phyloP scores from a whole-genome alignment of 441 rosid species.

The Biscutella laevigata region DNA sequence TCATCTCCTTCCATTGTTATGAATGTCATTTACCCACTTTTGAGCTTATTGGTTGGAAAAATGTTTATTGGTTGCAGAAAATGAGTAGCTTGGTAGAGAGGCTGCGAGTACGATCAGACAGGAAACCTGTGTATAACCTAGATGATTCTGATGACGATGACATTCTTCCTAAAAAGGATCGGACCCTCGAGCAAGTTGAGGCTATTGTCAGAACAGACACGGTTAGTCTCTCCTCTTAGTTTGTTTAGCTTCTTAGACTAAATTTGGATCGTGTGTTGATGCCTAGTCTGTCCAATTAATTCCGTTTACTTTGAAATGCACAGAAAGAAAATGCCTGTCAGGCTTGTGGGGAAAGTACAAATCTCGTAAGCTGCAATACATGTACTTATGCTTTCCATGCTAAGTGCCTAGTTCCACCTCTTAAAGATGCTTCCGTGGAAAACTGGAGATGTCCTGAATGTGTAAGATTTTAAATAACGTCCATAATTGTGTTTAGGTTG shows the following conservation, averaged over 20 bases:
- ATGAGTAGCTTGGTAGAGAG: constrained; percentile 99
- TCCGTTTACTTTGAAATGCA: constrained; percentile 4
- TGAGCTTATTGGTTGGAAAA: background rate
- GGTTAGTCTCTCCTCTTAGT: constrained; percentile 52
- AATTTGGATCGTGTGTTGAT: too few relatives aligned
- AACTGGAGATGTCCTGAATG: constrained; percentile 99
- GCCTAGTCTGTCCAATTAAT: constrained; percentile 2
- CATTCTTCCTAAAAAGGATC: constrained; percentile 42
- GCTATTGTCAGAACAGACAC: constrained; percentile 67
- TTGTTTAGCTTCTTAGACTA: background rate
- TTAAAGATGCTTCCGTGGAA: constrained; percentile 57
- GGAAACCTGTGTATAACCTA: constrained; percentile 74
- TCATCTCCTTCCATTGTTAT: background rate
- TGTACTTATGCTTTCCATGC: constrained; percentile 81
- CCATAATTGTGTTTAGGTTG: background rate
- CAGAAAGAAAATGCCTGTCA: constrained; percentile 90
- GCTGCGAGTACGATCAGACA: constrained; percentile 78
- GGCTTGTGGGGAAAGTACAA: constrained; percentile 76
- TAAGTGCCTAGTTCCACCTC: constrained; percentile 79
- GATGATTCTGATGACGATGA: constrained; percentile 98
- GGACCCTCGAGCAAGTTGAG: constrained; percentile 53
- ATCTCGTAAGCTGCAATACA: constrained; percentile 71
- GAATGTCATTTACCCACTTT: background rate
- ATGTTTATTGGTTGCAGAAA: constrained; percentile 20
- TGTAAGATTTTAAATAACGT: constrained; percentile 40